phyloP scores from a whole-genome alignment of 1,284 basidiomycete species.

The Heterobasidion irregulare region DNA sequence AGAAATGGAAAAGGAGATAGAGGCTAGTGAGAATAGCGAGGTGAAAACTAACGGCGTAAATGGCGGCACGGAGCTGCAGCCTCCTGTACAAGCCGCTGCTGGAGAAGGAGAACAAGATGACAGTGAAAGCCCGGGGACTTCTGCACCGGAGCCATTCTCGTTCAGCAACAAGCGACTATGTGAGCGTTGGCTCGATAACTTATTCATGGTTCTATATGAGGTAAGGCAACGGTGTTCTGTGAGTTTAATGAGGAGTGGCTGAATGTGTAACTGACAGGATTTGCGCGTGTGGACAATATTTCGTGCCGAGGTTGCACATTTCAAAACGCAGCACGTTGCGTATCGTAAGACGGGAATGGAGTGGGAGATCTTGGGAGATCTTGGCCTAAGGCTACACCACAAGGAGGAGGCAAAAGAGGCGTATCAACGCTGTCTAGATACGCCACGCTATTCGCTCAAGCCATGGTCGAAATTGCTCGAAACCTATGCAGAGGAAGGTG shows the following conservation, averaged over 20 bases:
- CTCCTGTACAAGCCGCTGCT: slow-evolving; percentile 56
- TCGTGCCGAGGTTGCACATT: slow-evolving; percentile 97
- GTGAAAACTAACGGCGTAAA: slow-evolving; percentile 18
- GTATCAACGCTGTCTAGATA: slow-evolving; percentile 89
- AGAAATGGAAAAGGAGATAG: slow-evolving; percentile 19
- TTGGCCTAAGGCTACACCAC: slow-evolving; percentile 88
- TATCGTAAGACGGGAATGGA: slow-evolving; percentile 95
- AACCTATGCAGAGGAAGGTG: slow-evolving; percentile 90
- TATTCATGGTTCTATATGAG: slow-evolving; percentile 99
- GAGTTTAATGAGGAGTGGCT: background rate
- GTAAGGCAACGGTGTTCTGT: slow-evolving; percentile 28
- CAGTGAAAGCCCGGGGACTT: slow-evolving; percentile 22
- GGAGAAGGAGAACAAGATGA: slow-evolving; percentile 27
- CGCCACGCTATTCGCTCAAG: slow-evolving; percentile 81
- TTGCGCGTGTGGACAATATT: slow-evolving; percentile 99
- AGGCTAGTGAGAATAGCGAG: slow-evolving; percentile 22
- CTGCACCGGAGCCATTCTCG: slow-evolving; percentile 63
- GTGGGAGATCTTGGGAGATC: slow-evolving; percentile 98
- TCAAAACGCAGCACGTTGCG: slow-evolving; percentile 94
- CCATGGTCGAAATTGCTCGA: slow-evolving; percentile 92
- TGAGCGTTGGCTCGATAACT: slow-evolving; percentile 96
- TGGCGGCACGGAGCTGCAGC: slow-evolving; percentile 35
- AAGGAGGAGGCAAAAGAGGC: slow-evolving; percentile 98
- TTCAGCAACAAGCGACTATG: slow-evolving; percentile 97
- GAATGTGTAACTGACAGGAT: slow-evolving; percentile 46